Evolutionary conservation across 2,329 filamentous ascomycete genomes (phyloP), one percentile per base, ranked within the genome.

Genomic region (Ophiostoma montium): DNA sequence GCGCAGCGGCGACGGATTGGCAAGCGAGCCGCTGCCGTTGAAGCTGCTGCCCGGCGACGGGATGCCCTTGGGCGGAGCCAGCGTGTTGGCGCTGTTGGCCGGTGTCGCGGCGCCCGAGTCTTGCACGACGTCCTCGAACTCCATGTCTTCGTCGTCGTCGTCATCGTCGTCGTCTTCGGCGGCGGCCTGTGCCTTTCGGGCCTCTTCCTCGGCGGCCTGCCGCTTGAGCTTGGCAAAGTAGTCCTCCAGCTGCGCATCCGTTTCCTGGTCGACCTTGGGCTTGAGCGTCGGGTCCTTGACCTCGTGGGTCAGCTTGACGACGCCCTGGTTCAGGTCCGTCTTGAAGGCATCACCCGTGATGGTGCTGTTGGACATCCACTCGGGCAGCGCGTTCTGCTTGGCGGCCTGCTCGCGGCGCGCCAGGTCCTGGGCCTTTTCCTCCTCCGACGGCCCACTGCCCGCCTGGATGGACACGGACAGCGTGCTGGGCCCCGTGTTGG

Each of bases 351-450:
- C 72, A 46, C 78, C 77, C 5, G 72, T 78, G 44, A 86, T 74
- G 2, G 82, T 86, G 54, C 80, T 84, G 50, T 81, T 75, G 1
- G 78, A 76, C 65, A 86, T 84, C 80, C 83, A 86, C 9, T 72
- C 67, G 2, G 83, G 83, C 52, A 87, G 64, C 8, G 77, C 79
- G 59, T 87, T 87, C 59, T 85, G 79, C 56, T 71, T 69, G 2
- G 79, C 76, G 54, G 80, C 70, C 62, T 78, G 76, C 58, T 82
- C 80, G 60, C 80, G 82, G 42, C 73, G 71, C n/a, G 71, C 74
- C 51, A 73, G 70, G 58, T 84, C 81, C 32, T 76, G 78, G 33
- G 75, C 75, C 60, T 76, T 75, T 57, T 84, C 79, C 46, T 80
- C 81, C 56, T 82, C 80, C 11, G 78, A 76, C 6, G 75, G 79